Evolutionary conservation across 2,329 filamentous ascomycete species (phyloP).

Genomic region (Chrysoporthe austroafricana): DNA sequence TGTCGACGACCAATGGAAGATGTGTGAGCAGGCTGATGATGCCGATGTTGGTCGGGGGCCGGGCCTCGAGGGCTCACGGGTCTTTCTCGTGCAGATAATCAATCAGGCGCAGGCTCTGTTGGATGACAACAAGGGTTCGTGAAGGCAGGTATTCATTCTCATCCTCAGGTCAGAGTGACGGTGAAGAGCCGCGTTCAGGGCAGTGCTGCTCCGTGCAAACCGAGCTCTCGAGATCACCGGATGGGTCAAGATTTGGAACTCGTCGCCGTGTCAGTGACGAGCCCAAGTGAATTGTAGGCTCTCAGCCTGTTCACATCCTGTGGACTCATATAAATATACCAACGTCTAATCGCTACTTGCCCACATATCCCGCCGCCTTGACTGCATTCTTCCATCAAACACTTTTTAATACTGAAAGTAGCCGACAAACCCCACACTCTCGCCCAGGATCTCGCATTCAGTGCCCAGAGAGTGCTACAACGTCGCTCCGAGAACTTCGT

Average conservation of each 20-base stretch:
- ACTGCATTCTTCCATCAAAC: not conserved
- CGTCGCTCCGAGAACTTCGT: not conserved
- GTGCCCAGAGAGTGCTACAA: not conserved
- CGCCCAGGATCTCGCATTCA: not conserved
- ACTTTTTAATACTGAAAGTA: not conserved
- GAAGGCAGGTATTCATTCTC: too few relatives aligned
- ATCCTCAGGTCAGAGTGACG: too few relatives aligned
- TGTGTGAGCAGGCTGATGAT: not conserved
- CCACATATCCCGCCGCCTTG: not conserved
- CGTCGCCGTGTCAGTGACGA: not conserved
- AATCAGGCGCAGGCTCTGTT: not conserved
- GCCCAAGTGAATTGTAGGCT: not conserved
- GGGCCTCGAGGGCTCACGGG: not conserved
- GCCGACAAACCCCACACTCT: not conserved
- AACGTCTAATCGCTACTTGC: constrained; percentile 2
- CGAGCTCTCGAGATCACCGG: too few relatives aligned
- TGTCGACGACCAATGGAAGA: not conserved
- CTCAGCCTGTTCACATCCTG: not conserved
- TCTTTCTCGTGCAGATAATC: constrained; percentile 2
- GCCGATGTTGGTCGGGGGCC: not conserved
- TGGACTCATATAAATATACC: not conserved
- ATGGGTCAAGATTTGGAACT: too few relatives aligned
- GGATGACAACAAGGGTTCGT: too few relatives aligned
- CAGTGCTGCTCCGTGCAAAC: too few relatives aligned
- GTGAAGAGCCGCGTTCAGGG: too few relatives aligned